Evolutionary conservation across 2,329 filamentous ascomycete genomes (phyloP).

Genomic region (Tolypocladium tundrense): DNA sequence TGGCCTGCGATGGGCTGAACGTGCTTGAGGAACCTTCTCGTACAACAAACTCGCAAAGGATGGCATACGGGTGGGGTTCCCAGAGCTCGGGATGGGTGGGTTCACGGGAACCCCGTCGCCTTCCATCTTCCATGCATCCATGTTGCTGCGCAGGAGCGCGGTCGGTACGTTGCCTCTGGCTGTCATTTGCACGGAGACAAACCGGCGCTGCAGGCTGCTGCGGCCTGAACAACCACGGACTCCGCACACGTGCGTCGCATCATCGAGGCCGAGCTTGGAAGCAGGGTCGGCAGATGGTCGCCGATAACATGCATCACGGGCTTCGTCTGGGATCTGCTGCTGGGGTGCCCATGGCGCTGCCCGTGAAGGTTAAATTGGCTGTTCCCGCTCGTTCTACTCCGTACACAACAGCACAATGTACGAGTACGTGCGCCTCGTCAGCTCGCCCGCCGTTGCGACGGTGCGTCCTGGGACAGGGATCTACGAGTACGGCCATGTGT

Average conservation of each 20-base stretch:
- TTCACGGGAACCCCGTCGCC: neutral
- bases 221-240: neutral
- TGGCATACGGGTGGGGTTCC: neutral
- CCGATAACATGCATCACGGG: neutral
- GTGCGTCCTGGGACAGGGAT: slow-evolving; percentile 1
- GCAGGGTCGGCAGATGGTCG: neutral
- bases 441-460: neutral
- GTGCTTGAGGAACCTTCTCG: neutral
- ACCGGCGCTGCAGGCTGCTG: too few relatives aligned
- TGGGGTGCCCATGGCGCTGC: neutral
- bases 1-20: neutral
- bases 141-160: too few relatives aligned
- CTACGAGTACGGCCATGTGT: neutral
- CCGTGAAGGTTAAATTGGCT: neutral
- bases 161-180: neutral
- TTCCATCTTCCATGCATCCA: neutral
- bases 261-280: neutral
- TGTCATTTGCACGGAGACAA: neutral
- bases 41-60: neutral
- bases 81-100: neutral
- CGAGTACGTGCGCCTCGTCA: neutral
- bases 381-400: neutral
- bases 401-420: neutral
- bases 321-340: neutral
- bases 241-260: neutral